Evolutionary conservation across 257 asterid genomes (phyloP).

Genomic region (Euphrasia confusa): DNA sequence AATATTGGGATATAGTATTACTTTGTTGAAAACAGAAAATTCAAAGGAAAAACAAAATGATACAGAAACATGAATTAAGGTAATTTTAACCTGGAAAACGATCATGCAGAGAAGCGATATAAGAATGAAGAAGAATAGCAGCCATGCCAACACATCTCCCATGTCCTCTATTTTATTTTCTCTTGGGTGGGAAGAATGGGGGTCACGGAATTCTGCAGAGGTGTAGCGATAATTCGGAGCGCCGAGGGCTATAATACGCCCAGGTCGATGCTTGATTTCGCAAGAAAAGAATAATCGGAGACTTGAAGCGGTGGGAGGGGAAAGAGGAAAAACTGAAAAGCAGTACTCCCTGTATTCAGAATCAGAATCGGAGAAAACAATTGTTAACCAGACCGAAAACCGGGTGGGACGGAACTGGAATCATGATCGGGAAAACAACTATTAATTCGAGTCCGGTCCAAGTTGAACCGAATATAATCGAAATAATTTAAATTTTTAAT

Average conservation of each 20-base stretch:
- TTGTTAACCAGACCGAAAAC: too few relatives aligned
- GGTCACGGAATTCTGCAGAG: not conserved
- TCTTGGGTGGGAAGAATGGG: too few relatives aligned
- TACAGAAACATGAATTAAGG: not conserved
- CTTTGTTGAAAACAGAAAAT: not conserved
- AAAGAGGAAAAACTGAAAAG: too few relatives aligned
- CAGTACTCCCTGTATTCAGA: too few relatives aligned
- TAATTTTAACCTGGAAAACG: conserved; percentile 30
- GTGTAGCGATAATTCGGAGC: conserved; percentile 18
- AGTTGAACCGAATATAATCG: too few relatives aligned
- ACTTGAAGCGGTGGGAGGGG: too few relatives aligned
- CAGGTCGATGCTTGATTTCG: conserved; percentile 31
- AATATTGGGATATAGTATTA: not conserved
- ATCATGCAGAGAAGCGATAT: conserved; percentile 59
- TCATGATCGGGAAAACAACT: too few relatives aligned
- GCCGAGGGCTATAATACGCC: conserved; percentile 32
- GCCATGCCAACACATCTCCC: conserved; percentile 74
- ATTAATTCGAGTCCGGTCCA: too few relatives aligned
- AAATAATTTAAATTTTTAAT: too few relatives aligned
- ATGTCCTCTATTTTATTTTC: conserved; percentile 26
- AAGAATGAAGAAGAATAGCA: conserved; percentile 73
- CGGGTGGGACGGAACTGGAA: too few relatives aligned
- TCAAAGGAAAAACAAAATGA: not conserved
- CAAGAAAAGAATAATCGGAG: conserved; percentile 30
- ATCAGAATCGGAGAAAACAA: too few relatives aligned